Evolutionary conservation across 2,329 filamentous ascomycete genomes (phyloP).

Genomic region (Pyrenophora tritici-repentis): DNA sequence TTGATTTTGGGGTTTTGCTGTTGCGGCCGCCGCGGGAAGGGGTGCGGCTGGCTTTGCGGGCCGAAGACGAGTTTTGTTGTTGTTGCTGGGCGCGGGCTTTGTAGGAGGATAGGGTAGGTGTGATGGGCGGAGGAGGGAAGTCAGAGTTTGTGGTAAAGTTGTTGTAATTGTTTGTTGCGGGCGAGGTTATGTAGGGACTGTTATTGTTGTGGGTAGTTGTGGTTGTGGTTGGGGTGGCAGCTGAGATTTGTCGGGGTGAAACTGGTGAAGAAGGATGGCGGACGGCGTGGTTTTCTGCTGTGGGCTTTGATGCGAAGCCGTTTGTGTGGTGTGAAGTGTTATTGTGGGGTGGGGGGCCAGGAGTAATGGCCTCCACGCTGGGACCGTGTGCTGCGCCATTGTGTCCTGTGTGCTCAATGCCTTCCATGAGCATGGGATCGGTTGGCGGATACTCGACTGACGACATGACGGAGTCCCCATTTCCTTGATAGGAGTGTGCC

Average conservation of each 20-base stretch:
- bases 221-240: constrained; percentile 16
- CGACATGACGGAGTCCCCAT: constrained; percentile 38
- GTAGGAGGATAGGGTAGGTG: constrained; percentile 12
- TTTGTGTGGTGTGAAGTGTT: constrained; percentile 20
- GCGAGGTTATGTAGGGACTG: constrained; percentile 18
- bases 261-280: constrained; percentile 28
- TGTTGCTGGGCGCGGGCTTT: constrained; percentile 15
- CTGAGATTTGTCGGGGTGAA: constrained; percentile 23
- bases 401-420: constrained; percentile 14
- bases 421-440: constrained; percentile 21
- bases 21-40: constrained; percentile 23
- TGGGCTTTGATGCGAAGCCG: constrained; percentile 13
- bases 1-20: constrained; percentile 39
- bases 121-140: constrained; percentile 27
- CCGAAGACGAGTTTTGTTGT: constrained; percentile 8
- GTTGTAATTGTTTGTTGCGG: constrained; percentile 24
- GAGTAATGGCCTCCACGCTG: constrained; percentile 36
- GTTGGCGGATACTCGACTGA: constrained; percentile 40
- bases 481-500: constrained; percentile 19
- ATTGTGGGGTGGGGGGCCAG: constrained; percentile 22
- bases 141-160: constrained; percentile 31
- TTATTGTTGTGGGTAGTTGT: constrained; percentile 9
- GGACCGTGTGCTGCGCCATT: constrained; percentile 23
- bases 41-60: constrained; percentile 30
- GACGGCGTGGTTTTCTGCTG: constrained; percentile 13